Percentiles rank a stretch among this genome's conserved stretches.
These are phyloP conservation scores for Filobasidium floriforme DNA, from an alignment of 768 basidiomycete genomes.

Conservation along the genomic window DNA sequence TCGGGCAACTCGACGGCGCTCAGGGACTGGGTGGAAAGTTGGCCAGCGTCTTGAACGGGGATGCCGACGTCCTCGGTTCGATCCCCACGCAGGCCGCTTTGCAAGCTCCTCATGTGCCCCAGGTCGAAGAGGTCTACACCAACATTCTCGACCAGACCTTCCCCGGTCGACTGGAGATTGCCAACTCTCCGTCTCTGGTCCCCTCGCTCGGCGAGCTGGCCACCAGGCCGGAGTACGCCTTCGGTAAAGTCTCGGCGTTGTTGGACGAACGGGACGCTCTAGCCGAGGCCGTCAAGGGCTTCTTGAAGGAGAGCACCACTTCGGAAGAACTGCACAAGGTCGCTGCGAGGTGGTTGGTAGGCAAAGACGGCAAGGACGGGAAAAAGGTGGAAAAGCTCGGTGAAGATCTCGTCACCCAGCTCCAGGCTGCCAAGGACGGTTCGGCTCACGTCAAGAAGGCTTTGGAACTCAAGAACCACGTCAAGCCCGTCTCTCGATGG, in stretches of 20 bases:
- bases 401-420: slow-evolving; percentile 44
- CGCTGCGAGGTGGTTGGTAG: slow-evolving; percentile 65
- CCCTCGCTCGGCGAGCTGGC: slow-evolving; percentile 59
- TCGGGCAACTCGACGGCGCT: slow-evolving; percentile 50
- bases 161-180: slow-evolving; percentile 66
- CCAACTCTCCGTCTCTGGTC: slow-evolving; percentile 73
- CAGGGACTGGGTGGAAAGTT: slow-evolving; percentile 42
- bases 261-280: slow-evolving; percentile 68
- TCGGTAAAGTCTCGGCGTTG: slow-evolving; percentile 80
- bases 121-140: slow-evolving; percentile 84
- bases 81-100: slow-evolving; percentile 38
- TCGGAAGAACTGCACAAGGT: slow-evolving; percentile 59
- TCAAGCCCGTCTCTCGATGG: slow-evolving; percentile 73
- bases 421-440: slow-evolving; percentile 23
- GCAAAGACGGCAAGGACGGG: slow-evolving; percentile 57
- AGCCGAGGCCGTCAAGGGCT: slow-evolving; percentile 56
- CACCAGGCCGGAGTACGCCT: slow-evolving; percentile 88
- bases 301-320: slow-evolving; percentile 52
- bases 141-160: slow-evolving; percentile 78
- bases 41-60: slow-evolving; percentile 36
- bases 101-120: slow-evolving; percentile 60
- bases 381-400: slow-evolving; percentile 57
- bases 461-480: slow-evolving; percentile 55
- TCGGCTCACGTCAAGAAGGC: slow-evolving; percentile 52
- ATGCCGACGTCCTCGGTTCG: slow-evolving; percentile 48